phyloP scores from a whole-genome alignment of 805 yeast genomes.

The Kuraishia capsulata region DNA sequence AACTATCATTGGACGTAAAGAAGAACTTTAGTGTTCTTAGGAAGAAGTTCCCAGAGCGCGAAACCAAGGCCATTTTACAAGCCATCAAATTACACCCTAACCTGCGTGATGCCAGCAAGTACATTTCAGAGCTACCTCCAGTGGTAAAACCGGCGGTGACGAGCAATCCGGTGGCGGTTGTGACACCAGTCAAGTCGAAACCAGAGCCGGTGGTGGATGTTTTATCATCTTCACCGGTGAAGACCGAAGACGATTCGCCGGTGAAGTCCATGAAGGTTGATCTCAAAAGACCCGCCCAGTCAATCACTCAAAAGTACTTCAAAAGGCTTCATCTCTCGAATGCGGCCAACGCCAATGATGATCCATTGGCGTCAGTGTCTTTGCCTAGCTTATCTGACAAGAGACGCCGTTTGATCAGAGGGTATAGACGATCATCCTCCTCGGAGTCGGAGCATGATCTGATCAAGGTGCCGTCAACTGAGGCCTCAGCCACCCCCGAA shows the following conservation, averaged over 20 bases:
- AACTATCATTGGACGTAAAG: constrained; percentile 13
- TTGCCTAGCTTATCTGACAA: not conserved
- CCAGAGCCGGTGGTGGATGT: not conserved
- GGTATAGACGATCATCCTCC: not conserved
- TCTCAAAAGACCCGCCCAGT: constrained; percentile 27
- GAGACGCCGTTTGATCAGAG: not conserved
- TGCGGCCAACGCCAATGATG: not conserved
- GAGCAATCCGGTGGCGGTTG: not conserved
- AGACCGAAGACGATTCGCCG: constrained; percentile 4
- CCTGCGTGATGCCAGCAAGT: constrained; percentile 20
- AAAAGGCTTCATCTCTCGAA: constrained; percentile 3
- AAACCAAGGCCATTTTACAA: constrained; percentile 18
- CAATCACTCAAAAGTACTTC: constrained; percentile 25
- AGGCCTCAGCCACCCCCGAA: not conserved
- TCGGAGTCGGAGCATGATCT: not conserved
- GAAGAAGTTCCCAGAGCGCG: constrained; percentile 21
- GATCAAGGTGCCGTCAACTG: not conserved
- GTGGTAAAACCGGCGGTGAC: not conserved
- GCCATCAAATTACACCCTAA: constrained; percentile 21
- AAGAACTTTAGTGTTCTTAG: constrained; percentile 20
- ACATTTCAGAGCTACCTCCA: constrained; percentile 15
- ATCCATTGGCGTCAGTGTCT: not conserved
- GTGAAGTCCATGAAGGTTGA: constrained; percentile 27
- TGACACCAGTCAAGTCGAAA: not conserved
- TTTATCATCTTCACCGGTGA: constrained; percentile 3